Evolutionary conservation across 768 basidiomycete genomes (phyloP).

Genomic region (Pholiota conissans): DNA sequence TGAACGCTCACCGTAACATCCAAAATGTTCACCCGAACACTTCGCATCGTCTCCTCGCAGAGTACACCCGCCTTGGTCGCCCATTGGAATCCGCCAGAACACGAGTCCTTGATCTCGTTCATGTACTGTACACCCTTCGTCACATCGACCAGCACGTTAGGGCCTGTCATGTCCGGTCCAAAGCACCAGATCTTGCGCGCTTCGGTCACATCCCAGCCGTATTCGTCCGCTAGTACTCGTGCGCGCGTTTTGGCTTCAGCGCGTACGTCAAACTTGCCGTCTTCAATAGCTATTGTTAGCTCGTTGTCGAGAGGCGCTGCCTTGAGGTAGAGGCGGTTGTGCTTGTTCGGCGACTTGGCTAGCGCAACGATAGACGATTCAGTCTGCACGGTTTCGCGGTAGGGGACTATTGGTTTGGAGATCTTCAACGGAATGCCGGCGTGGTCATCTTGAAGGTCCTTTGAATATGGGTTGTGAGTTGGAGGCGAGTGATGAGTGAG

Average conservation of each 20-base stretch:
- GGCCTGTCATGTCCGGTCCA: slow-evolving; percentile 96
- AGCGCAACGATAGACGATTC: slow-evolving; percentile 94
- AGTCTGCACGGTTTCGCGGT: slow-evolving; percentile 93
- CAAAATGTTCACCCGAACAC: slow-evolving; percentile 92
- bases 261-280: slow-evolving; percentile 81
- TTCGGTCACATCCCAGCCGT: slow-evolving; percentile 97
- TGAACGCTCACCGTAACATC: slow-evolving; percentile 84
- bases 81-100: slow-evolving; percentile 99
- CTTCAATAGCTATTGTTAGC: slow-evolving; percentile 89
- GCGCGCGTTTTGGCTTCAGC: slow-evolving; percentile 97
- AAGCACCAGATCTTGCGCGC: slow-evolving; percentile 99
- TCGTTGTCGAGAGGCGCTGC: slow-evolving; percentile 94
- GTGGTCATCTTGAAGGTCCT: slow-evolving; percentile 99
- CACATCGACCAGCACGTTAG: slow-evolving; percentile 95
- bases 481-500: not conserved
- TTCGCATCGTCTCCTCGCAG: slow-evolving; percentile 98
- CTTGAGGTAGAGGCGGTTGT: slow-evolving; percentile 96
- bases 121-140: slow-evolving; percentile 99
- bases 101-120: slow-evolving; percentile 99
- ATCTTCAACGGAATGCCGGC: slow-evolving; percentile 98
- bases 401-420: slow-evolving; percentile 94
- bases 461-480: slow-evolving; percentile 7
- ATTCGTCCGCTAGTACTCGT: slow-evolving; percentile 91
- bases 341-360: slow-evolving; percentile 99
- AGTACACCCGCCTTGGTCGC: slow-evolving; percentile 97